phyloP scores from a whole-genome alignment of 192 early-diverging fungal genomes.

The Phycomyces nitens region DNA sequence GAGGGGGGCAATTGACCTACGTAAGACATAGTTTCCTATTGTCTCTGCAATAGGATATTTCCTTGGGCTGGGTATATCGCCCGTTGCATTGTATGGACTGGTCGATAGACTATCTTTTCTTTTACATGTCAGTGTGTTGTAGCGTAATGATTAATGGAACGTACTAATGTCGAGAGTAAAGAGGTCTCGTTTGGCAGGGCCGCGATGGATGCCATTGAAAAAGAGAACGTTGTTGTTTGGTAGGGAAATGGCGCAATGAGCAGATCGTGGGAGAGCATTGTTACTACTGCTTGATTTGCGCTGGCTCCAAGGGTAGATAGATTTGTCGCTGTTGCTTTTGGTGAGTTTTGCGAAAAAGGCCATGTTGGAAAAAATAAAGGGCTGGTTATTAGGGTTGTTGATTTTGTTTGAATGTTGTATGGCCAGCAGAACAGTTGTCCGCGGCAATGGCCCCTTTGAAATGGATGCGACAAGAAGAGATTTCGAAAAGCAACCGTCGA shows the following conservation, averaged over 20 bases:
- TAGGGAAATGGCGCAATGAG: conserved; percentile 22
- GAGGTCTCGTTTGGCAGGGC: conserved; percentile 26
- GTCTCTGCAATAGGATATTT: conserved; percentile 42
- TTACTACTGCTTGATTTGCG: conserved; percentile 22
- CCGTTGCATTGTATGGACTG: conserved; percentile 30
- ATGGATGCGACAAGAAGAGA: background rate
- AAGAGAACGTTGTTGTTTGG: conserved; percentile 13
- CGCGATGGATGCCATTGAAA: conserved; percentile 27
- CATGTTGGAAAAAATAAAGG: conserved; percentile 15
- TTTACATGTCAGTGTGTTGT: background rate
- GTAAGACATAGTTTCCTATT: conserved; percentile 41
- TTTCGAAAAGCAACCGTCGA: background rate
- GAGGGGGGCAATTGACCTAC: too few relatives aligned
- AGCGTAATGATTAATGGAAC: background rate
- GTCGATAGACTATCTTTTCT: conserved; percentile 23
- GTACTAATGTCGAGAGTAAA: conserved; percentile 25
- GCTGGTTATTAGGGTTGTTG: too few relatives aligned
- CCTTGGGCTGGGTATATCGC: conserved; percentile 38
- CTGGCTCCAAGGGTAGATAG: conserved; percentile 31
- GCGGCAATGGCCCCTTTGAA: background rate
- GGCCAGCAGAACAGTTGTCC: too few relatives aligned
- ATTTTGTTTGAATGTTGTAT: too few relatives aligned
- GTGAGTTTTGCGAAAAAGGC: conserved; percentile 33
- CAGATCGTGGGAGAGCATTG: conserved; percentile 23
- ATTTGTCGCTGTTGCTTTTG: conserved; percentile 24